phyloP scores from a whole-genome alignment of 2,329 filamentous ascomycete genomes.

The Cryphonectria naterciae region DNA sequence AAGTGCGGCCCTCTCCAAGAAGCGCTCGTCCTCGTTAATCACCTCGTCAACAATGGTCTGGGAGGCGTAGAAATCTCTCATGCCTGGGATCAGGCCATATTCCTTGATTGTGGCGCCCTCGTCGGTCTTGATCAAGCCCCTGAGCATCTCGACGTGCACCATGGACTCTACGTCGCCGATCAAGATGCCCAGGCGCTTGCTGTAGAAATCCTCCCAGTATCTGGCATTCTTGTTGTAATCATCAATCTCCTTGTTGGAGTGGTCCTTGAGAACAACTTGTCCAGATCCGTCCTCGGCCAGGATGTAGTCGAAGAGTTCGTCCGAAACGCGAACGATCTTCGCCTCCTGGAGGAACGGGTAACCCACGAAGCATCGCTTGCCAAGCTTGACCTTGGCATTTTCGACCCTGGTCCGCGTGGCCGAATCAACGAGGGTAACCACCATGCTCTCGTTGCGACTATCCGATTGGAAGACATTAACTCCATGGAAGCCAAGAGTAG shows the following conservation, averaged over 20 bases:
- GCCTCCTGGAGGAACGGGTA: conserved; percentile 96
- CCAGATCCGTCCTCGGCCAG: conserved; percentile 65
- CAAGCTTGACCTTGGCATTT: conserved; percentile 77
- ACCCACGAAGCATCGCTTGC: conserved; percentile 84
- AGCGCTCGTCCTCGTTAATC: conserved; percentile 87
- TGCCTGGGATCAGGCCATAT: conserved; percentile 81
- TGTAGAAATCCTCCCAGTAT: conserved; percentile 84
- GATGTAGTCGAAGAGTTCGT: conserved; percentile 90
- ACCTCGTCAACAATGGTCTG: conserved; percentile 91
- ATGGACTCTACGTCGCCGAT: conserved; percentile 87
- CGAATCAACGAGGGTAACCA: conserved; percentile 79
- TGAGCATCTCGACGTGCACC: conserved; percentile 91
- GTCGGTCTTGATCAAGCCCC: conserved; percentile 86
- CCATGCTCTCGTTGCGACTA: conserved; percentile 94
- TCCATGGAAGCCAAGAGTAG: conserved; percentile 81
- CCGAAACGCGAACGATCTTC: conserved; percentile 84
- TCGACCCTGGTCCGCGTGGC: conserved; percentile 72
- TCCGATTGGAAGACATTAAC: conserved; percentile 96
- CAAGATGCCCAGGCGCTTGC: conserved; percentile 85
- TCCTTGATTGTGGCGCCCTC: conserved; percentile 91
- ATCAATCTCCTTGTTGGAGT: conserved; percentile 75
- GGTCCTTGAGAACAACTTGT: conserved; percentile 69
- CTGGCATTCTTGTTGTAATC: conserved; percentile 84
- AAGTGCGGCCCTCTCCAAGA: conserved; percentile 85
- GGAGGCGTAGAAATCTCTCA: conserved; percentile 88